Evolutionary conservation across 2,329 filamentous ascomycete species (phyloP).

Genomic region (Nemania diffusa): DNA sequence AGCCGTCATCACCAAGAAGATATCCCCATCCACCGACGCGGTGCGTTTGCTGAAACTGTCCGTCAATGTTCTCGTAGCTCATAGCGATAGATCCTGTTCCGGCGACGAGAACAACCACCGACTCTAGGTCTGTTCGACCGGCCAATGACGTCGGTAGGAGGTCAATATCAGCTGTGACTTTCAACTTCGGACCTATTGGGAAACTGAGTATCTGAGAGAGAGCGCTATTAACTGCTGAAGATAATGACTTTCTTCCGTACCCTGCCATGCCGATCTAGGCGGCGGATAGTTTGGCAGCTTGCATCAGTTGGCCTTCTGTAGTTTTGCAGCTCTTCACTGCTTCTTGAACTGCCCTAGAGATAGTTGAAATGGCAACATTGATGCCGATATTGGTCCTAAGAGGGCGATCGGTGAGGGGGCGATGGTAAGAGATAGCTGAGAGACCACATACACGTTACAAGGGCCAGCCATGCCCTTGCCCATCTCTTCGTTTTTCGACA

Average conservation of each 20-base stretch:
- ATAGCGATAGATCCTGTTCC: slow-evolving; percentile 30
- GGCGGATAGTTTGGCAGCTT: slow-evolving; percentile 13
- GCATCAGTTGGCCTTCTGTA: slow-evolving; percentile 2
- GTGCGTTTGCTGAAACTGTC: slow-evolving; percentile 22
- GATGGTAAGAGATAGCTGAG: neutral
- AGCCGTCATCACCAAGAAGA: slow-evolving; percentile 32
- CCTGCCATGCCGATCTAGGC: slow-evolving; percentile 32
- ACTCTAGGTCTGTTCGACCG: slow-evolving; percentile 9
- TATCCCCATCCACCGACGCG: slow-evolving; percentile 30
- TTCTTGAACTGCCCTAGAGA: slow-evolving; percentile 21
- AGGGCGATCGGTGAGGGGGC: neutral
- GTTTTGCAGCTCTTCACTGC: slow-evolving; percentile 15
- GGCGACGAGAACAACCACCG: slow-evolving; percentile 19
- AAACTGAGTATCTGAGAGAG: slow-evolving; percentile 18
- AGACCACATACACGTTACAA: slow-evolving; percentile 28
- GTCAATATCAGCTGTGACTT: slow-evolving; percentile 27
- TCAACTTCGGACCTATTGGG: slow-evolving; percentile 2
- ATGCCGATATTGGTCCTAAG: slow-evolving; percentile 22
- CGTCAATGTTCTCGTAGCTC: slow-evolving; percentile 21
- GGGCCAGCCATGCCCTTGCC: slow-evolving; percentile 20
- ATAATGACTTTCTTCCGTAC: slow-evolving; percentile 22
- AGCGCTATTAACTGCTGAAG: neutral
- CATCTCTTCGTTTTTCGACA: slow-evolving; percentile 29
- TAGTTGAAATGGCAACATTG: slow-evolving; percentile 15
- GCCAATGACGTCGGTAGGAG: slow-evolving; percentile 9